A percentile compares a stretch with the other conserved stretches of the same genome.
Evolutionary conservation across 75 land plant genomes (phyloP).

Genomic region (Selaginella tamariscina): DNA sequence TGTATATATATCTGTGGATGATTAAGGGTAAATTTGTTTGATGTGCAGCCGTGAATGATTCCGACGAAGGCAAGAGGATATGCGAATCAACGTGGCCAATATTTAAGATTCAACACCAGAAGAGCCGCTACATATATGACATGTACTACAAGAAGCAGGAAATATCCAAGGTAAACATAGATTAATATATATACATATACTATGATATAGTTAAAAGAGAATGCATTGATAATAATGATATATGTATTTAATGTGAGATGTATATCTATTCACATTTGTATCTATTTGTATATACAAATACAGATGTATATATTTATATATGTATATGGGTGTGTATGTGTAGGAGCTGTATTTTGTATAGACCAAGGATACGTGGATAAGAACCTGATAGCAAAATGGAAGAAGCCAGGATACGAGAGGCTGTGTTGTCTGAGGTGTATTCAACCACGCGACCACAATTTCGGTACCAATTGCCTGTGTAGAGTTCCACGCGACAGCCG

Average conservation of each 20-base stretch:
- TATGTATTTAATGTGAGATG: no score
- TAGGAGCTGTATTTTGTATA: conserved; percentile 82
- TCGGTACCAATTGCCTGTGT: conserved; percentile 71
- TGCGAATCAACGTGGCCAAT: conserved; percentile 94
- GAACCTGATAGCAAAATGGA: conserved; percentile 88
- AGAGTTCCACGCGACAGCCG: conserved; percentile 75
- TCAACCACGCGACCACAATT: conserved; percentile 89
- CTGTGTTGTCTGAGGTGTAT: conserved; percentile 80
- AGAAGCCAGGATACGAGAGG: conserved; percentile 75
- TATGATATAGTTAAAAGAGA: no score
- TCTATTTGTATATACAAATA: no score
- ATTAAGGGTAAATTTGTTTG: neutral
- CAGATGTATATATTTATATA: no score
- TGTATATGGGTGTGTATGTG: no score
- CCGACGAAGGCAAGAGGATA: conserved; percentile 86
- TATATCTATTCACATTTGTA: no score
- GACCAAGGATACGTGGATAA: conserved; percentile 84
- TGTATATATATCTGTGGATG: neutral
- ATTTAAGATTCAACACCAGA: conserved; percentile 70
- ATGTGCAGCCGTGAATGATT: conserved; percentile 71
- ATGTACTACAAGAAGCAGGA: conserved; percentile 67
- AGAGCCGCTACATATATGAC: conserved; percentile 76
- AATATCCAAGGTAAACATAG: no score
- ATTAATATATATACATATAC: no score
- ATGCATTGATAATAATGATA: no score